phyloP scores from a whole-genome alignment of 2,329 filamentous ascomycete genomes.

The Botrytis medusae region DNA sequence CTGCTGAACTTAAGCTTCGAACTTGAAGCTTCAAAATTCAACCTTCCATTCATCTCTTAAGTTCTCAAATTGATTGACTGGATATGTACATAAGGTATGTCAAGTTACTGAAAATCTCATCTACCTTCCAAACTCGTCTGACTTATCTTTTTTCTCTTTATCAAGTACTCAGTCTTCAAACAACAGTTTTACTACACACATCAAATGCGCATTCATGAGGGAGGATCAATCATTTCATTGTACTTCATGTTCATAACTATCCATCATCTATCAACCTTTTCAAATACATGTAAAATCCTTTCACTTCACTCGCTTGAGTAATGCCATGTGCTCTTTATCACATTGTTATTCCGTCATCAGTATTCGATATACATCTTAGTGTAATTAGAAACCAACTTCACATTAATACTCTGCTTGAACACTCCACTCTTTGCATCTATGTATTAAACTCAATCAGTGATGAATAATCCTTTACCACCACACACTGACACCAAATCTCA shows the following conservation, averaged over 20 bases:
- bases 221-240: background rate
- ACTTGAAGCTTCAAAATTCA: background rate
- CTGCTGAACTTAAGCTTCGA: background rate
- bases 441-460: background rate
- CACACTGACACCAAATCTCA: background rate
- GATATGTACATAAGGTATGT: background rate
- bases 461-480: no score
- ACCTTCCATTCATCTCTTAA: background rate
- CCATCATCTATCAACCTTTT: rapidly evolving
- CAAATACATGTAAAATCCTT: no score
- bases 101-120: background rate
- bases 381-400: no score
- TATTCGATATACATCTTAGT: background rate
- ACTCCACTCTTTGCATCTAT: background rate
- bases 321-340: background rate
- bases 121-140: background rate
- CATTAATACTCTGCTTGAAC: background rate
- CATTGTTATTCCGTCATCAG: background rate
- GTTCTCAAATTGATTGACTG: background rate
- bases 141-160: background rate
- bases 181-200: background rate
- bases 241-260: no score
- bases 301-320: background rate
- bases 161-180: no score
- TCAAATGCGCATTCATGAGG: background rate